These are phyloP conservation scores for Petunia hybrid DNA, from an alignment of 305 asterid genomes.

Conservation along the genomic window DNA sequence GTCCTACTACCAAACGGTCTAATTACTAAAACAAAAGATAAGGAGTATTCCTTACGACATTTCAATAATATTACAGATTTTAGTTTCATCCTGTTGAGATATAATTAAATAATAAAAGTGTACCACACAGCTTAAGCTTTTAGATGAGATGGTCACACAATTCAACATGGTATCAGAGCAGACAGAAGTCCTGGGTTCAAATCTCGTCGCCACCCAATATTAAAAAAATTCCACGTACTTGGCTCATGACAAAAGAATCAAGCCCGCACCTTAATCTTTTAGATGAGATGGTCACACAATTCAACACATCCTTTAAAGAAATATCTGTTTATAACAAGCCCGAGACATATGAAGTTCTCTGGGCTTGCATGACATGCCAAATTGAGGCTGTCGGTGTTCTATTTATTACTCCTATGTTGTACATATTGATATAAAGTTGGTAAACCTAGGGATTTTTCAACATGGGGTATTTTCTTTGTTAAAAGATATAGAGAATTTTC, in stretches of 20 bases:
- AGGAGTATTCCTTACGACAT: neutral
- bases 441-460: neutral
- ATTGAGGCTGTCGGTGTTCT: neutral
- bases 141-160: too few species aligned
- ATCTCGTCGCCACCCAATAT: too few species aligned
- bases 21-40: slow-evolving; percentile 3
- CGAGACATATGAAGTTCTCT: slow-evolving; percentile 25
- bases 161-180: too few species aligned
- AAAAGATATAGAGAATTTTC: neutral
- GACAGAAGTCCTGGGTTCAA: too few species aligned
- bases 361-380: neutral
- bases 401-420: slow-evolving; percentile 5
- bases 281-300: too few species aligned
- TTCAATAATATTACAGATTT: neutral
- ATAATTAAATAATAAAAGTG: neutral
- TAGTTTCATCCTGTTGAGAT: neutral
- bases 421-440: slow-evolving; percentile 18
- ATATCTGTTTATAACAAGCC: neutral
- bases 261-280: too few species aligned
- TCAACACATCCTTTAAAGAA: too few species aligned
- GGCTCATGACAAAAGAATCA: too few species aligned
- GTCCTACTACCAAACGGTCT: slow-evolving; percentile 9
- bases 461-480: neutral
- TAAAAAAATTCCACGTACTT: too few species aligned
- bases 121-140: too few species aligned